Base-by-base conservation (phyloP, 1,284 basidiomycete genomes). In the Apiotrichum montevideense region DNA sequence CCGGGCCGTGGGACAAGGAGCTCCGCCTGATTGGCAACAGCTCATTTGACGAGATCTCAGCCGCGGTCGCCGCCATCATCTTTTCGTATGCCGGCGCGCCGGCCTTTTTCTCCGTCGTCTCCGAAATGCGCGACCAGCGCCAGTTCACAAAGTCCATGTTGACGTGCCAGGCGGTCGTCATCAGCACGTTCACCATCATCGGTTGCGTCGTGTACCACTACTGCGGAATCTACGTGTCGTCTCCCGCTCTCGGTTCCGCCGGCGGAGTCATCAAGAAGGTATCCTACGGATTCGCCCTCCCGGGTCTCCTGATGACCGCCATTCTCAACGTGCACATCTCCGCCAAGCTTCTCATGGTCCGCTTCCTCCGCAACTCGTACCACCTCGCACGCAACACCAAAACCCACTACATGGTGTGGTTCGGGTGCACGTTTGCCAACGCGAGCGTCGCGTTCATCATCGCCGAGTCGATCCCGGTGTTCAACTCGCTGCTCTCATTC, bases 301-400 rank as follows among this genome's bases (percentile, higher is more conserved):
- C 69, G 0, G 69, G 69, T 4, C 58, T 77, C 5, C 44, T 74
- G 29, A 64, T 67, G 8, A 58, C 59, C 4, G 61, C 61, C 11
- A 59, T 67, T 35, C 56, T 76, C 37, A 67, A 69, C 58, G 59
- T 56, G 40, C 69, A 70, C 57, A 58, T 72, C 4, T 79, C 82
- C 6, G 81, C 83, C 32, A 85, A 85, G 66, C 80, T 83, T 46
- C 21, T 21, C 29, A 85, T 86, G 65, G 78, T 86, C 55, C 80
- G 84, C 11, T 62, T 82, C 54, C 82, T 86, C 66, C 79, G 83
- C n/a, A 77, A 79, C 58, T 79, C 81, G 9, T 71, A 71, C 10
- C 85, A 87, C 67, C 67, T 87, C 52, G 79, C 84, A 59, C 76
- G 75, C 7, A 82, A 84, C 60, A 85, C 84, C 0, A 8, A 76